Evolutionary conservation across 2,329 filamentous ascomycete genomes (phyloP), one percentile per base, ranked within the genome.

Genomic region (Arthrinium phaeospermum): DNA sequence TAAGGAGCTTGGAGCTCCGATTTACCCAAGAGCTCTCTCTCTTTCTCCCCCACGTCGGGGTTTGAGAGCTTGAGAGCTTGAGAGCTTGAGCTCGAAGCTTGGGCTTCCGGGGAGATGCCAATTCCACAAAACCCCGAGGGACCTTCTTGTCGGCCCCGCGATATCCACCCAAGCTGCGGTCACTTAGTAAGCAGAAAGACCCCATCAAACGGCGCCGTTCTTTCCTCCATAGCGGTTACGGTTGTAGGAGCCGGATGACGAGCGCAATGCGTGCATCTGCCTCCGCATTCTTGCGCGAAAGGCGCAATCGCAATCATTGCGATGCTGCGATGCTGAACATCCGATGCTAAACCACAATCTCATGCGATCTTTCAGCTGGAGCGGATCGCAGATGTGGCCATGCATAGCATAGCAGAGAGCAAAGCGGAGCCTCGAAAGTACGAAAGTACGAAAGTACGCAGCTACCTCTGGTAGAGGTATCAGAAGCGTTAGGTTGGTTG

Each of bases 1-100:
- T 64, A 64, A 64, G 57, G 57, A 64, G 57, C 57, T 64, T 41
- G 34, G 19, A 64, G 34, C 34, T 64, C 57, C 57, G 57, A 64
- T 37, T 37, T 24, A 10, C 41, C 57, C 19, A 64, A 19, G 34
- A 41, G 37, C 10, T 41, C 5, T 10, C 37, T 37, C 2, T 19
- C 19, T 41, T 37, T n/a, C 57, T 34, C 57, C 53, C 57, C 22
- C 57, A 51, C 57, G 34, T 64, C 19, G 22, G 30, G 19, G 37
- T 41, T 41, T 41, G 37, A n/a, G 16, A 6, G 46, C 46, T 22
- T 10, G 27, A 7, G 51, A 57, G 53, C 53, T 61, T 27, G 5
- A 34, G 30, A 64, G 57, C n/a, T 51, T n/a, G 1, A 51, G 49
- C 37, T 41, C 37, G 37, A 4, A 51, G 49, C 49, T 51, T 27